phyloP scores from a whole-genome alignment of 352 stramenopile genomes.

The Globisporangium iwayamae region DNA sequence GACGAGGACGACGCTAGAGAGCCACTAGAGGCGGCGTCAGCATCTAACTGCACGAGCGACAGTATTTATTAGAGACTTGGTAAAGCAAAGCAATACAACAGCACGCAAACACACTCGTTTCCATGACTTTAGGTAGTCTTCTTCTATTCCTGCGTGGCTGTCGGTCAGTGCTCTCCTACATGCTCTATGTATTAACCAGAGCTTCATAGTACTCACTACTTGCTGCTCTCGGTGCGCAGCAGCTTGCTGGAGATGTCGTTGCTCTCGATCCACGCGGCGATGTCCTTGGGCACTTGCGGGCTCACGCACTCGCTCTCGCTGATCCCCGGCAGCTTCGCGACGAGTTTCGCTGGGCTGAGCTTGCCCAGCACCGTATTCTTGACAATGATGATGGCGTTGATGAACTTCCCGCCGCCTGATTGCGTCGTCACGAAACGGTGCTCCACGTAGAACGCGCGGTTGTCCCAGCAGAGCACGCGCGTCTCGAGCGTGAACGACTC shows the following conservation, averaged over 20 bases:
- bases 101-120: not conserved
- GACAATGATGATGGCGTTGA: slow-evolving; percentile 84
- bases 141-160: not conserved
- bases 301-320: slow-evolving; percentile 27
- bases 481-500: slow-evolving; percentile 69
- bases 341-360: slow-evolving; percentile 52
- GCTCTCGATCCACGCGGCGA: slow-evolving; percentile 67
- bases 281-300: slow-evolving; percentile 44
- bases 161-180: not conserved
- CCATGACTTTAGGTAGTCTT: not conserved
- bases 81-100: not conserved
- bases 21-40: not conserved
- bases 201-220: slow-evolving; percentile 7
- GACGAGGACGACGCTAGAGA: not conserved
- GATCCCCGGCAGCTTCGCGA: slow-evolving; percentile 49
- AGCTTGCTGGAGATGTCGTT: slow-evolving; percentile 73
- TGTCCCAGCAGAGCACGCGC: slow-evolving; percentile 77
- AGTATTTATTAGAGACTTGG: slow-evolving; percentile 9
- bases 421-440: slow-evolving; percentile 75
- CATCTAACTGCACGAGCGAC: not conserved
- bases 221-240: slow-evolving; percentile 38
- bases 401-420: slow-evolving; percentile 34
- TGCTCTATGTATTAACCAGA: not conserved
- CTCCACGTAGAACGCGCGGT: slow-evolving; percentile 83
- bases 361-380: slow-evolving; percentile 82